A percentile compares a stretch with the other conserved stretches of the same genome.
Conservation (phyloP, 139 green algal genomes). For the Chlamydomonas applanata region DNA sequence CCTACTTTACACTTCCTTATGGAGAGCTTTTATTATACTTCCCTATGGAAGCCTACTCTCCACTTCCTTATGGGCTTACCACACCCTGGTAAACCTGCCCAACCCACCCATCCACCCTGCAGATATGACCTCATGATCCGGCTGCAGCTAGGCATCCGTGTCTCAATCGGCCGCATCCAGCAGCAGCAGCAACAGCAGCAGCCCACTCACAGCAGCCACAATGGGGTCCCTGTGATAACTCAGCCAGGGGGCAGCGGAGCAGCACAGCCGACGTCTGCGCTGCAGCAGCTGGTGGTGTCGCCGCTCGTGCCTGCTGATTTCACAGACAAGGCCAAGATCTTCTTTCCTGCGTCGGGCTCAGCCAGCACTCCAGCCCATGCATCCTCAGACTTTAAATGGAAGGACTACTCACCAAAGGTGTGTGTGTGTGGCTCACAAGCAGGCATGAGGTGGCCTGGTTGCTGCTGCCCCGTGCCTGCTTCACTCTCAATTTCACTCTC, state of each 20-base stretch:
- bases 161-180: slow-evolving; percentile 55
- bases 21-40: too few relatives aligned
- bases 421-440: too few relatives aligned
- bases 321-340: slow-evolving; percentile 42
- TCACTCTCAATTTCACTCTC: too few relatives aligned
- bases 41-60: too few relatives aligned
- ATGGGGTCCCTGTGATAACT: too few relatives aligned
- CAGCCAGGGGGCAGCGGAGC: too few relatives aligned
- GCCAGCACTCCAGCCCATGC: slow-evolving; percentile 69
- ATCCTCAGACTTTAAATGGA: slow-evolving; percentile 90
- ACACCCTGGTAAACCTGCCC: too few relatives aligned
- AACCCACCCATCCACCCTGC: slow-evolving; percentile 40
- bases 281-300: neutral
- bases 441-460: neutral
- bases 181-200: neutral
- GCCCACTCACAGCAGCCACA: too few relatives aligned
- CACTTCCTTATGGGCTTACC: too few relatives aligned
- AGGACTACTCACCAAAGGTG: slow-evolving; percentile 80
- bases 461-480: too few relatives aligned
- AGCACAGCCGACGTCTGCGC: too few relatives aligned
- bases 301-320: slow-evolving; percentile 23
- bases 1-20: too few relatives aligned
- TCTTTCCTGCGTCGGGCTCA: slow-evolving; percentile 46
- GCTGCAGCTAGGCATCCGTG: slow-evolving; percentile 90
- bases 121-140: slow-evolving; percentile 93